These are phyloP conservation scores for Udeniomyces megalosporus DNA, from an alignment of 768 basidiomycete species.

Conservation along the genomic window DNA sequence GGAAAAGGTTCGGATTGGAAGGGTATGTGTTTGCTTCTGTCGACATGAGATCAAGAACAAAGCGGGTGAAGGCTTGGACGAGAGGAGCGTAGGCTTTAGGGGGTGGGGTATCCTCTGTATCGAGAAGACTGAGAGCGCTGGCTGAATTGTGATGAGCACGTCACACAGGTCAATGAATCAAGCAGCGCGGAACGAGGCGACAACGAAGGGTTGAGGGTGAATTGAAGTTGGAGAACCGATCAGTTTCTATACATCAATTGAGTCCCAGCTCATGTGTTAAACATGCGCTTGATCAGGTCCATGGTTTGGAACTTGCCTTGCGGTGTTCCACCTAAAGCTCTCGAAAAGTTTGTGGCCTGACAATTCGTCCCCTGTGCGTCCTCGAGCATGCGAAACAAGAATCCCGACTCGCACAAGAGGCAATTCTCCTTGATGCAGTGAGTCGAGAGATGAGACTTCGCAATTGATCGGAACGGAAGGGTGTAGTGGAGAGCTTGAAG, in stretches of 20 bases:
- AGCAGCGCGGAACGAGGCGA: neutral
- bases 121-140: conserved; percentile 74
- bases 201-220: too few species aligned
- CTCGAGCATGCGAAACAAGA: conserved; percentile 85
- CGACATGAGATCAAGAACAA: conserved; percentile 69
- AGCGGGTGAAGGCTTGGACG: conserved; percentile 90
- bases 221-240: too few species aligned
- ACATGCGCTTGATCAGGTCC: too few species aligned
- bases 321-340: conserved; percentile 72
- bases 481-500: conserved; percentile 82
- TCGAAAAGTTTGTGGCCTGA: conserved; percentile 92
- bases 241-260: too few species aligned
- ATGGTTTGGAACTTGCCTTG: conserved; percentile 66
- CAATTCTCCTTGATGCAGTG: conserved; percentile 83
- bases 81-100: conserved; percentile 69
- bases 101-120: conserved; percentile 55
- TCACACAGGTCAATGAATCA: neutral
- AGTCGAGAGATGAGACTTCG: conserved; percentile 80
- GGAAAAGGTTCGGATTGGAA: conserved; percentile 42
- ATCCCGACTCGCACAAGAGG: conserved; percentile 84
- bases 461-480: conserved; percentile 56
- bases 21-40: conserved; percentile 51
- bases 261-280: too few species aligned
- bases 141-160: conserved; percentile 14
- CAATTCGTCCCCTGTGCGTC: conserved; percentile 88